These are phyloP conservation scores for Calocera viscosa DNA, from an alignment of 768 basidiomycete genomes.

Conservation along the genomic window DNA sequence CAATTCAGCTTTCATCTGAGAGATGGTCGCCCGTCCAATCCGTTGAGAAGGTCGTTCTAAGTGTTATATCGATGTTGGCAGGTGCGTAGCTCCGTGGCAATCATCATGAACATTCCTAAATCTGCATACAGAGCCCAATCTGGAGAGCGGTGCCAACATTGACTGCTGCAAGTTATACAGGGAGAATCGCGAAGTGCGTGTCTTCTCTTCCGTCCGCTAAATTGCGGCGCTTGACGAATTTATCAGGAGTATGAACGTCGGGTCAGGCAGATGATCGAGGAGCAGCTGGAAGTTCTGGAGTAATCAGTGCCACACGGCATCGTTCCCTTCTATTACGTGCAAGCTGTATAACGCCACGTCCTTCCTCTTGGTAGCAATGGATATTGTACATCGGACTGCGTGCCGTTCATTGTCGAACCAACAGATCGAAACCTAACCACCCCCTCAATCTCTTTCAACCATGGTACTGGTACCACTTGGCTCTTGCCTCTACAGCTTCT, in stretches of 20 bases:
- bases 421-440: not conserved
- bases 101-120: not conserved
- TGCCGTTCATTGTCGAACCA: not conserved
- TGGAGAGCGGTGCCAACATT: slow-evolving; percentile 94
- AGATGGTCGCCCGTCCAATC: slow-evolving; percentile 99
- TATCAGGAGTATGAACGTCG: slow-evolving; percentile 71
- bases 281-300: slow-evolving; percentile 52
- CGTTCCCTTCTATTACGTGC: not conserved
- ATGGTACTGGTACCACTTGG: slow-evolving; percentile 26
- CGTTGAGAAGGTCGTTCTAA: slow-evolving; percentile 91
- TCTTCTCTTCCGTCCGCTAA: not conserved
- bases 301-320: not conserved
- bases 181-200: slow-evolving; percentile 39
- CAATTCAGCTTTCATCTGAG: slow-evolving; percentile 87
- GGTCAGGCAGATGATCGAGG: slow-evolving; percentile 68
- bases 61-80: slow-evolving; percentile 94
- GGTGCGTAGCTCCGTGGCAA: slow-evolving; percentile 41
- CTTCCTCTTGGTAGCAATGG: not conserved
- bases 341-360: not conserved
- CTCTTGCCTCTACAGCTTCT: slow-evolving; percentile 73
- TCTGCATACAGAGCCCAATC: slow-evolving; percentile 63
- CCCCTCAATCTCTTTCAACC: not conserved
- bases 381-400: not conserved
- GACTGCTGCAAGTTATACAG: slow-evolving; percentile 95
- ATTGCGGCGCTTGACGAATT: not conserved